Evolutionary conservation across 2,329 filamentous ascomycete species (phyloP).

Genomic region (Diaporthe australafricana): DNA sequence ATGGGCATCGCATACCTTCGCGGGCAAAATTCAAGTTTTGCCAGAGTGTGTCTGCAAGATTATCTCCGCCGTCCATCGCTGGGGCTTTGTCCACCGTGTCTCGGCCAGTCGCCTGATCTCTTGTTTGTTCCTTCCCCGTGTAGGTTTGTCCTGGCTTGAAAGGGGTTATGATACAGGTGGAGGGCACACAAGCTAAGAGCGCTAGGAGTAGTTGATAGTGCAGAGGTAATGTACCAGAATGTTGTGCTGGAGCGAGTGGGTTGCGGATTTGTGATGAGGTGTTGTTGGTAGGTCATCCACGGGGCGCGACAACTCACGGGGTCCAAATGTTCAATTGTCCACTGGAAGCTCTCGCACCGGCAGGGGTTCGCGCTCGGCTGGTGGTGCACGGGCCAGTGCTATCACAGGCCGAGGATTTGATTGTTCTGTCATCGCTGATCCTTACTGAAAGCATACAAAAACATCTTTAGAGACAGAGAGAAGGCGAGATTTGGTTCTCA

Average conservation of each 20-base stretch:
- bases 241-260: background rate
- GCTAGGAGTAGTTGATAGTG: background rate
- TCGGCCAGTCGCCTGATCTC: background rate
- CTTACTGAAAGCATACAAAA: background rate
- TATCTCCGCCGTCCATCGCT: slow-evolving; percentile 34
- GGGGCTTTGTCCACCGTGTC: background rate
- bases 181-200: background rate
- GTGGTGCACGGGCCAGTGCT: background rate
- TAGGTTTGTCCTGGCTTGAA: background rate
- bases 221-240: background rate
- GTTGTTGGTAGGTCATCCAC: slow-evolving; percentile 15
- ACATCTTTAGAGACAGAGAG: background rate
- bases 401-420: slow-evolving; percentile 7
- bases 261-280: background rate
- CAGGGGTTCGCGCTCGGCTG: background rate
- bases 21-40: slow-evolving; percentile 34
- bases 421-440: background rate
- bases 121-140: background rate
- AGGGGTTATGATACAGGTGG: background rate
- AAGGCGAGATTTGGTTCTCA: background rate
- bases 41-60: slow-evolving; percentile 27
- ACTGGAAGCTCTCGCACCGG: background rate
- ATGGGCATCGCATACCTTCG: slow-evolving; percentile 29
- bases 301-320: slow-evolving; percentile 16
- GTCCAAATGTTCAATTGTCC: slow-evolving; percentile 11